Evolutionary conservation across 2,329 filamentous ascomycete species (phyloP).

Genomic region (Colletotrichum tabaci): DNA sequence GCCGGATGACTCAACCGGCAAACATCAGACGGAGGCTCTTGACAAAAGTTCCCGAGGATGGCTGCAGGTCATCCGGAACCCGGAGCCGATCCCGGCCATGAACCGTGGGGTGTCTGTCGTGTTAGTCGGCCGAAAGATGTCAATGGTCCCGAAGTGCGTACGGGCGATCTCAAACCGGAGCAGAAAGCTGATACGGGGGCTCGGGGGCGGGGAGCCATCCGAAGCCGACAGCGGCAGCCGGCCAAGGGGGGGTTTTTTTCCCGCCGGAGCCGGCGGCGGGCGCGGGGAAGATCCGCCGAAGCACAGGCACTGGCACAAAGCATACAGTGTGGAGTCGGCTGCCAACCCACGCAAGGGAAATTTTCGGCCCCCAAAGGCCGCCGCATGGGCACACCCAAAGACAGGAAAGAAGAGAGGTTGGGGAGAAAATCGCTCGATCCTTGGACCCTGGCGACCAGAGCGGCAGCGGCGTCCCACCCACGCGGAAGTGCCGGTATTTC

Average conservation of each 20-base stretch:
- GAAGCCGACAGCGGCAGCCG: not conserved
- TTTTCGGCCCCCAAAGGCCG: slow-evolving; percentile 13
- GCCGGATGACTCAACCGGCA: slow-evolving; percentile 26
- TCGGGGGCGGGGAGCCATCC: too few relatives aligned
- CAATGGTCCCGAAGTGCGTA: not conserved
- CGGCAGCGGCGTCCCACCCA: not conserved
- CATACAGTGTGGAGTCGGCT: not conserved
- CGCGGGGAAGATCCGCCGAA: not conserved
- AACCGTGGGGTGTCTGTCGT: not conserved
- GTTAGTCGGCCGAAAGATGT: not conserved
- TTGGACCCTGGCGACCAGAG: not conserved
- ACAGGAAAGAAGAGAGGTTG: not conserved
- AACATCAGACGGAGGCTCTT: slow-evolving; percentile 6
- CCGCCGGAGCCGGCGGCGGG: not conserved
- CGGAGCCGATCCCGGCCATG: slow-evolving; percentile 1
- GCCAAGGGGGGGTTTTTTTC: not conserved
- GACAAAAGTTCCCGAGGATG: slow-evolving; percentile 20
- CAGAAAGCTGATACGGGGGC: not conserved
- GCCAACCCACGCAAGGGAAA: not conserved
- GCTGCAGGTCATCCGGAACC: slow-evolving; percentile 7
- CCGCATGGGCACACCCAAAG: not conserved
- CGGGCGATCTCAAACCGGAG: not conserved
- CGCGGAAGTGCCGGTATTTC: not conserved
- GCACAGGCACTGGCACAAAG: not conserved
- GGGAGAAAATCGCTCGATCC: slow-evolving; percentile 8